A percentile compares a stretch with the other conserved stretches of the same genome.
These are phyloP conservation scores for Penicillium sp. DNA, from an alignment of 2,329 filamentous ascomycete species.

Conservation along the genomic window DNA sequence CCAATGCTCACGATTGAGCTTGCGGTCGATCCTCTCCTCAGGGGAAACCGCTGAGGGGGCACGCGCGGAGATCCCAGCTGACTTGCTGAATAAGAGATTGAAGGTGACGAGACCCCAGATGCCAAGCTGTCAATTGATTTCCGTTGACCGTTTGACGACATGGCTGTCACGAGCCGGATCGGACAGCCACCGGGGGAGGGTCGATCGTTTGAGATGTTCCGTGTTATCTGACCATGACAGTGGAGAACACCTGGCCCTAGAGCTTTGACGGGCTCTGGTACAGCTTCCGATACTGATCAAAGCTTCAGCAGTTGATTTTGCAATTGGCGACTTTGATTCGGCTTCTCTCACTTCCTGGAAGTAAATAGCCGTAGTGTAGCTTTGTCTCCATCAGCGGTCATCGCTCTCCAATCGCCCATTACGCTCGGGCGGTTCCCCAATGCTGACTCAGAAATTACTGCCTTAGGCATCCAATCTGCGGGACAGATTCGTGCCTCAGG, in stretches of 20 bases:
- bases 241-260: slow-evolving; percentile 17
- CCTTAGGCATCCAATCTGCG: slow-evolving; percentile 1
- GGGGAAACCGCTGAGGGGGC: slow-evolving; percentile 35
- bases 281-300: slow-evolving; percentile 2
- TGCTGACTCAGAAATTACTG: slow-evolving; percentile 9
- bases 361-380: slow-evolving; percentile 23
- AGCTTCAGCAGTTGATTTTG: slow-evolving; percentile 1
- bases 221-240: slow-evolving; percentile 39
- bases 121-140: slow-evolving; percentile 65
- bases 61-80: slow-evolving; percentile 38
- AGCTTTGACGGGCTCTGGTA: slow-evolving; percentile 6
- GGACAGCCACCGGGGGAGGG: slow-evolving; percentile 31
- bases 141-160: slow-evolving; percentile 60
- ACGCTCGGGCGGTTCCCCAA: slow-evolving; percentile 15
- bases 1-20: slow-evolving; percentile 87
- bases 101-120: slow-evolving; percentile 51
- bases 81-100: slow-evolving; percentile 44
- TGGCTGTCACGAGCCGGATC: slow-evolving; percentile 43
- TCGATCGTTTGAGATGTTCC: slow-evolving; percentile 26
- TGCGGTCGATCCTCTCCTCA: slow-evolving; percentile 72
- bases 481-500: background rate
- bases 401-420: slow-evolving; percentile 31
- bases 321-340: slow-evolving; percentile 1
- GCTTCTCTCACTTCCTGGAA: background rate
- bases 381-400: slow-evolving; percentile 21